These are phyloP conservation scores for Mychonastes homosphaera DNA, from an alignment of 139 green algal genomes.

Conservation along the genomic window DNA sequence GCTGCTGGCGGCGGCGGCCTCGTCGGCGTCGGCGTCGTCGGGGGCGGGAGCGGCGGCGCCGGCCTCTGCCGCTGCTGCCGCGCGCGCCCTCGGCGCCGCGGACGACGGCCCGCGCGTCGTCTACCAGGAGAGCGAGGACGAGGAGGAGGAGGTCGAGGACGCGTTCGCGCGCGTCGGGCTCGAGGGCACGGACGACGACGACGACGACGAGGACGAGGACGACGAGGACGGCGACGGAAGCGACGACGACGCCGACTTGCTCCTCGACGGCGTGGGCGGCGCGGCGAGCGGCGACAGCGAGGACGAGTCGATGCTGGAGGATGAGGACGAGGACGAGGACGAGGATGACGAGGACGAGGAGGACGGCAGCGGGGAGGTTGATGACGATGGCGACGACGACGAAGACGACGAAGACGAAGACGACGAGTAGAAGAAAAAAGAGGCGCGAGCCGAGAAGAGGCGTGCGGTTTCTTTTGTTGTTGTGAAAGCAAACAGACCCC, in stretches of 20 bases:
- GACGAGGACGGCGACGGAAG: constrained; percentile 1
- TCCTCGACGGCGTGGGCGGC: too few species aligned
- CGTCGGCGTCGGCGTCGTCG: too few species aligned
- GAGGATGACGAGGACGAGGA: constrained; percentile 12
- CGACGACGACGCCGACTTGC: background rate
- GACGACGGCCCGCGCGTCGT: constrained; percentile 3
- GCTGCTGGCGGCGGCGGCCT: constrained; percentile 25
- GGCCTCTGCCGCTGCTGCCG: too few species aligned
- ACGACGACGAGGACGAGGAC: constrained; percentile 4
- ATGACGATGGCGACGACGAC: background rate
- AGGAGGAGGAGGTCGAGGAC: constrained; percentile 18
- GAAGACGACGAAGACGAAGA: background rate
- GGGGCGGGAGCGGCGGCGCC: too few species aligned
- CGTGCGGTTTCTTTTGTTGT: too few species aligned
- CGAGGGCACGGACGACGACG: constrained; percentile 5
- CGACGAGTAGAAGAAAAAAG: too few species aligned
- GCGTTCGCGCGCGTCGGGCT: constrained; percentile 4
- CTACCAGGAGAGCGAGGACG: constrained; percentile 22
- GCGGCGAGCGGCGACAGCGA: too few species aligned
- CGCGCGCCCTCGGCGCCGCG: too few species aligned
- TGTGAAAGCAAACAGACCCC: too few species aligned
- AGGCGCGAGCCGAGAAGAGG: too few species aligned
- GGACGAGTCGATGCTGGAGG: too few species aligned
- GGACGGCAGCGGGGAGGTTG: background rate
- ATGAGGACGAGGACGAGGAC: constrained; percentile 3